phyloP scores from a whole-genome alignment of 352 stramenopile species.

The Elongisporangium anandrum region DNA sequence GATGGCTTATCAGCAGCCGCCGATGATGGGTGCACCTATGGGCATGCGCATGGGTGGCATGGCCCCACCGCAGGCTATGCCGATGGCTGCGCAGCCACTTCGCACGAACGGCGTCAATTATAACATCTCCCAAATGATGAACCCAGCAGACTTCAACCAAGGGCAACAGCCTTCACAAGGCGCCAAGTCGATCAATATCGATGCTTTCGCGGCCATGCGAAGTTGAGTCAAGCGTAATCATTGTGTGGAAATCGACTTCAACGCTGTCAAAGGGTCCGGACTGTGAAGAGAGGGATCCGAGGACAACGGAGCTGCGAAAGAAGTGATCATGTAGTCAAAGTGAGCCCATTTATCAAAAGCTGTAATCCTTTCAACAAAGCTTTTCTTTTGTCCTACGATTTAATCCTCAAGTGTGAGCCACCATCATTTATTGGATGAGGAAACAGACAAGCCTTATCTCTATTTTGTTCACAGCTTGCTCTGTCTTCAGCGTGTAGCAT shows the following conservation, averaged over 20 bases:
- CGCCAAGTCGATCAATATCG: constrained; percentile 78
- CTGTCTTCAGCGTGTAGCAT: background rate
- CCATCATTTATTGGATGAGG: no score
- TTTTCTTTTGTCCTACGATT: constrained; percentile 8
- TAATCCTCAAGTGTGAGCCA: no score
- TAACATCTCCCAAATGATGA: constrained; percentile 84
- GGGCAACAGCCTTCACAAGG: constrained; percentile 25
- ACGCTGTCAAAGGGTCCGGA: no score
- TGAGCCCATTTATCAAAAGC: background rate
- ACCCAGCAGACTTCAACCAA: constrained; percentile 58
- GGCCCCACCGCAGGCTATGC: constrained; percentile 13
- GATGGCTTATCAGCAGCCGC: constrained; percentile 18
- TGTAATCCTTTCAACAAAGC: background rate
- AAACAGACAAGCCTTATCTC: background rate
- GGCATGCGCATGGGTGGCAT: constrained; percentile 10
- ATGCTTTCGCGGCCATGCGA: constrained; percentile 64
- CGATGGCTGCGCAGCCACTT: constrained; percentile 6
- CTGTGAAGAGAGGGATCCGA: background rate
- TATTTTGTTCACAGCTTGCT: background rate
- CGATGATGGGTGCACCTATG: constrained; percentile 14
- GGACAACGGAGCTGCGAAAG: background rate
- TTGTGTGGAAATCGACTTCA: background rate
- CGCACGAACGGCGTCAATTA: constrained; percentile 51
- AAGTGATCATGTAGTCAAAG: constrained; percentile 1
- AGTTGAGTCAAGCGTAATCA: constrained; percentile 9